Conservation (phyloP, 305 asterid species). For the Rubia tinctorum region DNA sequence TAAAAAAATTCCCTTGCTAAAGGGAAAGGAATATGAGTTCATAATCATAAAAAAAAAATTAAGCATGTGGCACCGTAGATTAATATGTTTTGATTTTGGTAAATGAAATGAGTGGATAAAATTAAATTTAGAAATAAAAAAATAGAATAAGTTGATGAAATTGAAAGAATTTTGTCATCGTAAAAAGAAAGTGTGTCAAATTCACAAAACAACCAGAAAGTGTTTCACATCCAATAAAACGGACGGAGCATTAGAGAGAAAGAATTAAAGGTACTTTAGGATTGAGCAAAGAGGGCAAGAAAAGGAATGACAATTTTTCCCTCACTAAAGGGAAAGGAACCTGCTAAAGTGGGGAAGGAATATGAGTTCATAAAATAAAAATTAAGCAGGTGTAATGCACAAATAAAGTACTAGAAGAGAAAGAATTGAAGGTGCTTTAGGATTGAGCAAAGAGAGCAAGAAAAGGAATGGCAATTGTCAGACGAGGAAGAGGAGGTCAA, state of each 20-base stretch:
- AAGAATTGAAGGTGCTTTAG: background rate
- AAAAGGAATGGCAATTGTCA: constrained; percentile 39
- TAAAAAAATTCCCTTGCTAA: too few species aligned
- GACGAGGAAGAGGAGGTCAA: constrained; percentile 2
- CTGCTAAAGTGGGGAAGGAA: constrained; percentile 9
- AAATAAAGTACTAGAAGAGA: background rate
- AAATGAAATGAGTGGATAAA: too few species aligned
- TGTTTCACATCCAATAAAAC: too few species aligned
- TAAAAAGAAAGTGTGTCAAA: too few species aligned
- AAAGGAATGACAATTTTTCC: constrained; percentile 44
- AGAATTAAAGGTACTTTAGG: background rate
- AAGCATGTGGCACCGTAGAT: background rate
- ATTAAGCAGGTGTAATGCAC: background rate
- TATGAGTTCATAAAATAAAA: background rate
- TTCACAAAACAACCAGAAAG: too few species aligned
- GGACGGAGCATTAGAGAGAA: too few species aligned
- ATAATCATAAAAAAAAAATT: background rate
- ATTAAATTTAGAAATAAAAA: too few species aligned
- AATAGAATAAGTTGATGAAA: too few species aligned
- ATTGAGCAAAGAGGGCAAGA: background rate
- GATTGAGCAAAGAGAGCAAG: background rate
- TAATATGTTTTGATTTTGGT: too few species aligned
- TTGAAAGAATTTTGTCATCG: too few species aligned
- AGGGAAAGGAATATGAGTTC: background rate
- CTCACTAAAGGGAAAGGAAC: too few species aligned